These are phyloP conservation scores for Fusarium sp. DNA, from an alignment of 2,329 filamentous ascomycete genomes.

Conservation along the genomic window DNA sequence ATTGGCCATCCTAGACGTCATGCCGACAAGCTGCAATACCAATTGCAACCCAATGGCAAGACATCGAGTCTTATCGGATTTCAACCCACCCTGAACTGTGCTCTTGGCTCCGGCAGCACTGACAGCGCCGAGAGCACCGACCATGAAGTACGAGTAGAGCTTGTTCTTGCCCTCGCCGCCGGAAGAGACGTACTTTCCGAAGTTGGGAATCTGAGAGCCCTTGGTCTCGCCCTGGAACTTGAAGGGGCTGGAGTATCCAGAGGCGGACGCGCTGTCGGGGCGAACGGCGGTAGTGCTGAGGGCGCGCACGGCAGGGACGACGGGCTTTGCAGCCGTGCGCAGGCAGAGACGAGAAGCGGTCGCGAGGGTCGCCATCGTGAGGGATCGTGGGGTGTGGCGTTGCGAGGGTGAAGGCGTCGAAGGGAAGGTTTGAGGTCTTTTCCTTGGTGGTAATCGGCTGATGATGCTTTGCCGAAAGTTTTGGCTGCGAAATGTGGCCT, in stretches of 20 bases:
- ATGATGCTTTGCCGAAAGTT: conserved; percentile 60
- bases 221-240: conserved; percentile 72
- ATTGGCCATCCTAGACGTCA: conserved; percentile 37
- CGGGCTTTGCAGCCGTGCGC: conserved; percentile 65
- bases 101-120: conserved; percentile 95
- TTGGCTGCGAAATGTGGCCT: conserved; percentile 58
- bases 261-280: conserved; percentile 62
- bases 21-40: conserved; percentile 23
- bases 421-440: conserved; percentile 63
- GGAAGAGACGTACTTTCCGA: conserved; percentile 86
- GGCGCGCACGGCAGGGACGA: conserved; percentile 62
- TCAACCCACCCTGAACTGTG: conserved; percentile 91
- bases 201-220: conserved; percentile 84
- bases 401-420: conserved; percentile 44
- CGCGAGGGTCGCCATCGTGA: conserved; percentile 75
- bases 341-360: conserved; percentile 77
- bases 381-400: conserved; percentile 49
- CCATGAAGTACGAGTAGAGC: conserved; percentile 98
- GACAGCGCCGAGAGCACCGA: conserved; percentile 92
- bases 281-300: conserved; percentile 68
- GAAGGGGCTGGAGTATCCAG: conserved; percentile 73
- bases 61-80: conserved; percentile 14
- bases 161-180: conserved; percentile 78
- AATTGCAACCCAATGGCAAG: conserved; percentile 52
- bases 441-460: conserved; percentile 54